Evolutionary conservation across 2,329 filamentous ascomycete genomes (phyloP).

Genomic region (Calonectria pteridis): DNA sequence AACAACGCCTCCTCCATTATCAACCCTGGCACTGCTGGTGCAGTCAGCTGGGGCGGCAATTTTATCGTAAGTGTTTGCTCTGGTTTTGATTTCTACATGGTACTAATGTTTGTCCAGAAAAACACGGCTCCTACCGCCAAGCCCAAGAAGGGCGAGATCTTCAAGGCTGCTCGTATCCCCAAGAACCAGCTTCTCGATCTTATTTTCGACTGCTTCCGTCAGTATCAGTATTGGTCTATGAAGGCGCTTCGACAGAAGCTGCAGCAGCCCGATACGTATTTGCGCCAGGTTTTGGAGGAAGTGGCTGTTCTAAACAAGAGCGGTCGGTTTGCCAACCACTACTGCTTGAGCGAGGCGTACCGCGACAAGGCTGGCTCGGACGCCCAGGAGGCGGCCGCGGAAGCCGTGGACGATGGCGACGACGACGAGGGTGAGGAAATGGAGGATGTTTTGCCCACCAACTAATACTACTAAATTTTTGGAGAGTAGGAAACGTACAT

Average conservation of each 20-base stretch:
- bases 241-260: conserved; percentile 82
- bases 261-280: conserved; percentile 91
- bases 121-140: conserved; percentile 61
- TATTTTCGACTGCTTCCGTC: conserved; percentile 85
- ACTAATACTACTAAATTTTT: conserved; percentile 24
- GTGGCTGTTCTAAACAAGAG: conserved; percentile 86
- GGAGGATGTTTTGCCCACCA: conserved; percentile 75
- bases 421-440: conserved; percentile 80
- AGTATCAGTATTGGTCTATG: conserved; percentile 95
- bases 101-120: conserved; percentile 60
- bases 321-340: conserved; percentile 87
- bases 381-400: conserved; percentile 66
- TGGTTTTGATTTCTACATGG: conserved; percentile 18
- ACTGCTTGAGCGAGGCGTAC: conserved; percentile 78
- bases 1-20: conserved; percentile 65
- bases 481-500: conserved; percentile 8
- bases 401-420: conserved; percentile 72
- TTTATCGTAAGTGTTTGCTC: conserved; percentile 70
- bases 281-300: conserved; percentile 86
- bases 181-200: conserved; percentile 89
- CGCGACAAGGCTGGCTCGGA: conserved; percentile 54
- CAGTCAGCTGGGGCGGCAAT: conserved; percentile 54
- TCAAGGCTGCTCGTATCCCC: conserved; percentile 89
- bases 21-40: conserved; percentile 63
- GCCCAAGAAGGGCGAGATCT: conserved; percentile 75